Evolutionary conservation across 768 basidiomycete genomes (phyloP).

Genomic region (Lepiota subincarnata): DNA sequence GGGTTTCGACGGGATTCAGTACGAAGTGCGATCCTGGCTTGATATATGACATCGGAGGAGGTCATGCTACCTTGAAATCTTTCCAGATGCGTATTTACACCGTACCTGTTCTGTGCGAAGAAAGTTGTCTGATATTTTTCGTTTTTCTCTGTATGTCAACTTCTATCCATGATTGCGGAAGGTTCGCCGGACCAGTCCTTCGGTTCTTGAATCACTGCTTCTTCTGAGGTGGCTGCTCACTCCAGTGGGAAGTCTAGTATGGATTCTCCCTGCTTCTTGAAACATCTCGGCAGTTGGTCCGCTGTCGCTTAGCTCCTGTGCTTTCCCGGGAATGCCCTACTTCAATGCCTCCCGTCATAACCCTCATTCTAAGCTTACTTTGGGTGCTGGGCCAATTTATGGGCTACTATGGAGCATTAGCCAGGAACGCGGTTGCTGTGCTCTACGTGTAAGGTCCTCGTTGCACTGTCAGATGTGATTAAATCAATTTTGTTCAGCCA

Average conservation of each 20-base stretch:
- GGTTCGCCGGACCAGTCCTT: background rate
- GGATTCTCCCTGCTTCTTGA: background rate
- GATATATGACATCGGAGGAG: slow-evolving; percentile 6
- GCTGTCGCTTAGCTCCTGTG: too few species aligned
- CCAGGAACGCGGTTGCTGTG: slow-evolving; percentile 2
- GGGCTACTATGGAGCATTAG: background rate
- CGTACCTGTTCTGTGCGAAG: background rate
- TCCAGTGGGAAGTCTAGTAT: too few species aligned
- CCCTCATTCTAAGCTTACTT: background rate
- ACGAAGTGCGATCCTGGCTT: background rate
- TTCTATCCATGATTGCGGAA: background rate
- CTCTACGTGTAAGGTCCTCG: background rate
- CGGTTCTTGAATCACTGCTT: background rate
- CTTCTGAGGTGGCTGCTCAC: background rate
- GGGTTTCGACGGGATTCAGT: background rate
- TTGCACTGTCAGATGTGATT: background rate
- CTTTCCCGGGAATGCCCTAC: too few species aligned
- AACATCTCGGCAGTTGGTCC: background rate
- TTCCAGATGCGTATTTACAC: slow-evolving; percentile 2
- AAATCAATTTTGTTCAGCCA: background rate
- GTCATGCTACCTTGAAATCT: slow-evolving; percentile 3
- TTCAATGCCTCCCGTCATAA: too few species aligned
- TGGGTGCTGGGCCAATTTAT: background rate
- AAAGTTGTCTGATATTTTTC: background rate
- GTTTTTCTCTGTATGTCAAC: background rate